These are phyloP conservation scores for Halocafeteria seosinensis DNA, from an alignment of 108 stramenopile species.

Conservation along the genomic window DNA sequence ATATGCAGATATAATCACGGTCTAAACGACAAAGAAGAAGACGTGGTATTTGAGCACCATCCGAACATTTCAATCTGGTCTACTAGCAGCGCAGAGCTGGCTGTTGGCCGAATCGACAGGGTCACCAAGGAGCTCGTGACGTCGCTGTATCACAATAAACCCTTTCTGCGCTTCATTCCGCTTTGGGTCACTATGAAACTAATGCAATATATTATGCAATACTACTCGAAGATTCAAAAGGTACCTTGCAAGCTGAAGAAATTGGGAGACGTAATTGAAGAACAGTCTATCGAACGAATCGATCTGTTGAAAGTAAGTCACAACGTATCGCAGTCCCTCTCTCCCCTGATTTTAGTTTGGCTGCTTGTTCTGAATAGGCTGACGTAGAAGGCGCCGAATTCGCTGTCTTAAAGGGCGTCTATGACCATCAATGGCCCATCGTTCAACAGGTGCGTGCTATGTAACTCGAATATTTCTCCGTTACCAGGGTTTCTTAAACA, in stretches of 20 bases:
- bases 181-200: neutral
- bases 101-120: neutral
- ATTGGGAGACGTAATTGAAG: neutral
- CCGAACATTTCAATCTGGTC: neutral
- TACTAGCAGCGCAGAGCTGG: neutral
- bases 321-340: too few relatives aligned
- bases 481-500: too few relatives aligned
- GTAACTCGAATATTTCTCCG: too few relatives aligned
- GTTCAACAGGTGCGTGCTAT: neutral
- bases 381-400: slow-evolving; percentile 1
- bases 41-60: neutral
- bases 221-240: neutral
- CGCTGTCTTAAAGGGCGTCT: neutral
- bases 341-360: too few relatives aligned
- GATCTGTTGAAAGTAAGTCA: slow-evolving; percentile 3
- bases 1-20: neutral
- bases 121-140: neutral
- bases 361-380: too few relatives aligned
- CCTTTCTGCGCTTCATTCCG: neutral
- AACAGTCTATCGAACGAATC: neutral
- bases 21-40: neutral
- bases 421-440: neutral
- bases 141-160: neutral
- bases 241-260: neutral
- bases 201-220: neutral